Evolutionary conservation across 1,284 basidiomycete species (phyloP).

Genomic region (Moesziomyces globuligerus): DNA sequence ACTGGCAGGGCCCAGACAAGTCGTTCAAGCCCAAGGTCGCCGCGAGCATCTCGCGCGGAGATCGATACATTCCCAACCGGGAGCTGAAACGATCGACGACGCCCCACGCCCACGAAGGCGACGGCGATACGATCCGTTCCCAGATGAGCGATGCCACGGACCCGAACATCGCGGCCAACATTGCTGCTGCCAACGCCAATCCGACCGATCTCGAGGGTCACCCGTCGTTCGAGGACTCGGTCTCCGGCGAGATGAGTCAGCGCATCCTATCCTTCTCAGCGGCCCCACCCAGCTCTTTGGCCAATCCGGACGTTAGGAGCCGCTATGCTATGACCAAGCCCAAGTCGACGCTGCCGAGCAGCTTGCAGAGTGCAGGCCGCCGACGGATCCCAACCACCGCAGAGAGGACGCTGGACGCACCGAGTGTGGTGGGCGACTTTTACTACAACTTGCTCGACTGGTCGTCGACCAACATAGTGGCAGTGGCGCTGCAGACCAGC

Average conservation of each 20-base stretch:
- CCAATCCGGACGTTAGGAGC: slow-evolving; percentile 64
- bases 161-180: slow-evolving; percentile 48
- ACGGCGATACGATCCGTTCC: slow-evolving; percentile 53
- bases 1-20: slow-evolving; percentile 59
- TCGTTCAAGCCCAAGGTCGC: slow-evolving; percentile 36
- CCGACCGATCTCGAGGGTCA: slow-evolving; percentile 53
- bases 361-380: slow-evolving; percentile 69
- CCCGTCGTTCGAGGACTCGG: slow-evolving; percentile 56
- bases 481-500: slow-evolving; percentile 59
- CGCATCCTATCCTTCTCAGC: slow-evolving; percentile 69
- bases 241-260: slow-evolving; percentile 66
- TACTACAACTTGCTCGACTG: slow-evolving; percentile 94
- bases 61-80: slow-evolving; percentile 63
- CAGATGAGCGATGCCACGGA: slow-evolving; percentile 38
- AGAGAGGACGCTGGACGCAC: slow-evolving; percentile 92
- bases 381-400: slow-evolving; percentile 84
- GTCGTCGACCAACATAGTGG: slow-evolving; percentile 79
- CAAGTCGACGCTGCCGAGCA: slow-evolving; percentile 60
- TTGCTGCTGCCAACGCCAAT: slow-evolving; percentile 50
- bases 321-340: slow-evolving; percentile 57
- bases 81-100: slow-evolving; percentile 51
- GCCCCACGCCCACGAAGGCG: slow-evolving; percentile 42
- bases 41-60: slow-evolving; percentile 55
- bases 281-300: slow-evolving; percentile 67
- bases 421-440: slow-evolving; percentile 94